phyloP scores from a whole-genome alignment of 1,139 yeast genomes.

The Saccharomycopsis crataegensis region DNA sequence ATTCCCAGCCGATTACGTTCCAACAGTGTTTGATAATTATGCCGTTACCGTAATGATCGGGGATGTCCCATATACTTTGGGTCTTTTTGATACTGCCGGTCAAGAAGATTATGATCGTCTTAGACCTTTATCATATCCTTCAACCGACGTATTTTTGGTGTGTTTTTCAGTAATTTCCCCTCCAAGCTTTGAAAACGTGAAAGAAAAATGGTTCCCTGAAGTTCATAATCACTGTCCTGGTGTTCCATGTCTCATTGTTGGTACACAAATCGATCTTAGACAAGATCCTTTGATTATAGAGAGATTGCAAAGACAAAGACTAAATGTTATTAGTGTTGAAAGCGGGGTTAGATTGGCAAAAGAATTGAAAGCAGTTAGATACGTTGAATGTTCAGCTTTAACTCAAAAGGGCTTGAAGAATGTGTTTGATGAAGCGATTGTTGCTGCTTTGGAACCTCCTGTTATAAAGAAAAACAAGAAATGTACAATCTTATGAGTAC shows the following conservation, averaged over 20 bases:
- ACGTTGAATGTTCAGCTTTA: conserved; percentile 96
- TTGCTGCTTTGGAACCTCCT: conserved; percentile 93
- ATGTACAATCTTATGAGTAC: conserved; percentile 62
- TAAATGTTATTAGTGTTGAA: conserved; percentile 77
- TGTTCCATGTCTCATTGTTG: conserved; percentile 92
- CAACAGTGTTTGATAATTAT: conserved; percentile 90
- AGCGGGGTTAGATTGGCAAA: conserved; percentile 90
- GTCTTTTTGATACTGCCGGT: conserved; percentile 96
- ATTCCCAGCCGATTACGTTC: conserved; percentile 84
- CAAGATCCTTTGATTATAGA: conserved; percentile 87
- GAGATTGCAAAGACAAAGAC: conserved; percentile 83
- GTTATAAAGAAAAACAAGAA: conserved; percentile 58
- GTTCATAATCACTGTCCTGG: conserved; percentile 98
- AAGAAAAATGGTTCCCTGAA: conserved; percentile 98
- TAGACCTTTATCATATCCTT: conserved; percentile 94
- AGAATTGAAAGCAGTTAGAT: conserved; percentile 90
- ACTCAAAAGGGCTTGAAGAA: conserved; percentile 94
- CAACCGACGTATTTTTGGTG: conserved; percentile 90
- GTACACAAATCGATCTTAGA: conserved; percentile 92
- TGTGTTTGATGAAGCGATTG: conserved; percentile 95
- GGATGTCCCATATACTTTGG: conserved; percentile 94
- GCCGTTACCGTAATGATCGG: conserved; percentile 98
- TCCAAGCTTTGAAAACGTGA: conserved; percentile 95
- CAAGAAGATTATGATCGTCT: conserved; percentile 98
- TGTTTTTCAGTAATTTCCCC: conserved; percentile 95